phyloP scores from a whole-genome alignment of 2,329 filamentous ascomycete species.

The Paraphoma sp. region DNA sequence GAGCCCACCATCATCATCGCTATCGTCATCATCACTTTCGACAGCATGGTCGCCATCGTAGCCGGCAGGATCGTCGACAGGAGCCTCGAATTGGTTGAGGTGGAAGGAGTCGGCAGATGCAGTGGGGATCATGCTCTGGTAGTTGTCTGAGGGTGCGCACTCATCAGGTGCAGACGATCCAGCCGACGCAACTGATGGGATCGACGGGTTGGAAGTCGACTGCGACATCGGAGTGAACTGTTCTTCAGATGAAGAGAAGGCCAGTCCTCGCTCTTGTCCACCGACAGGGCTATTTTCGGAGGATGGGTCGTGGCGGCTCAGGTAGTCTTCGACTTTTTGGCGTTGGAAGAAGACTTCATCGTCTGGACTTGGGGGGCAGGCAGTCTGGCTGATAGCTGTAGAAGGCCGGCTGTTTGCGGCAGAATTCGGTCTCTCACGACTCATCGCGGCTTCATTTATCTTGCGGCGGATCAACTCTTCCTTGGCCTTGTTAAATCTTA shows the following conservation, averaged over 20 bases:
- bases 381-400: conserved; percentile 39
- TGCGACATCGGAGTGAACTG: conserved; percentile 57
- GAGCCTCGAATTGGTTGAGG: conserved; percentile 33
- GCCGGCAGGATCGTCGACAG: conserved; percentile 43
- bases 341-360: conserved; percentile 43
- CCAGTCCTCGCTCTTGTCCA: conserved; percentile 33
- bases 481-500: conserved; percentile 45
- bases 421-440: conserved; percentile 32
- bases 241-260: conserved; percentile 57
- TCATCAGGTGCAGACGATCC: conserved; percentile 53
- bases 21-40: conserved; percentile 51
- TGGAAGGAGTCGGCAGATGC: conserved; percentile 47
- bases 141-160: conserved; percentile 24
- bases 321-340: conserved; percentile 38
- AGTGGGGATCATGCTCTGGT: conserved; percentile 26
- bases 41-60: conserved; percentile 51
- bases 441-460: conserved; percentile 37
- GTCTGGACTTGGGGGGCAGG: conserved; percentile 58
- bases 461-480: conserved; percentile 48
- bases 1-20: conserved; percentile 50
- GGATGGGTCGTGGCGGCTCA: conserved; percentile 38
- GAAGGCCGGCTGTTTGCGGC: conserved; percentile 28
- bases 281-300: conserved; percentile 52
- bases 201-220: conserved; percentile 59
- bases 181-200: conserved; percentile 58